These are phyloP conservation scores for Aspergillus asperescens DNA, from an alignment of 495 filamentous ascomycete species.

Conservation along the genomic window DNA sequence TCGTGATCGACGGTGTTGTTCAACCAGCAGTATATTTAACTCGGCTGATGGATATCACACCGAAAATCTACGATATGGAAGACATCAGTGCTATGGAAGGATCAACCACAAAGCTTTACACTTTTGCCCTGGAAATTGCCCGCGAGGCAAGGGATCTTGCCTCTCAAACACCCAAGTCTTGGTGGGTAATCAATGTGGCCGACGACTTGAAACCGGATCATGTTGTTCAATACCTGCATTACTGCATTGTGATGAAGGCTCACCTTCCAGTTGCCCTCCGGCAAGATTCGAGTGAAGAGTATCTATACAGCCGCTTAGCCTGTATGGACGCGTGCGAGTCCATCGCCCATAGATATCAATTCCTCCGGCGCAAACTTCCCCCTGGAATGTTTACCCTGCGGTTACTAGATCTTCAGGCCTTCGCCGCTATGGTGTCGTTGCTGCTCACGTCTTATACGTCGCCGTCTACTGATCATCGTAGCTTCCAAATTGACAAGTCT, in stretches of 20 bases:
- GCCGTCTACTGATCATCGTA: constrained; percentile 9
- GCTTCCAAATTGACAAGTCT: constrained; percentile 9
- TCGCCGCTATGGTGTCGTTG: constrained; percentile 25
- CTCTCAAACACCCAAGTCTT: constrained; percentile 20
- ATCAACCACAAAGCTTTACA: constrained; percentile 12
- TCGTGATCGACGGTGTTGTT: constrained; percentile 22
- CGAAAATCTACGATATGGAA: constrained; percentile 26
- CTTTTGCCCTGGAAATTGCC: constrained; percentile 17
- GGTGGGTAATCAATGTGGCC: constrained; percentile 17
- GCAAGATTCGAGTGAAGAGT: constrained; percentile 16
- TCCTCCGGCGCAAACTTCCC: constrained; percentile 19
- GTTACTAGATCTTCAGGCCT: constrained; percentile 29
- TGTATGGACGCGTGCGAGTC: constrained; percentile 27
- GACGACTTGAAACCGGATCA: constrained; percentile 15
- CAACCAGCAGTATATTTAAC: constrained; percentile 21
- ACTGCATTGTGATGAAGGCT: constrained; percentile 23
- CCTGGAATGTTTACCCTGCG: constrained; percentile 25
- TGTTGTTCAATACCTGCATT: constrained; percentile 28
- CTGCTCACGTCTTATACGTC: constrained; percentile 20
- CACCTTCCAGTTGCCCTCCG: constrained; percentile 28
- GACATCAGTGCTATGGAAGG: constrained; percentile 11
- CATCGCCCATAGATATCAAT: constrained; percentile 20
- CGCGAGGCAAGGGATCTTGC: constrained; percentile 22
- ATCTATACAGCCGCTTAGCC: constrained; percentile 19
- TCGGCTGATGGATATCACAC: constrained; percentile 20